These are phyloP conservation scores for Blastomyces parvus DNA, from an alignment of 2,329 filamentous ascomycete species.

Conservation along the genomic window DNA sequence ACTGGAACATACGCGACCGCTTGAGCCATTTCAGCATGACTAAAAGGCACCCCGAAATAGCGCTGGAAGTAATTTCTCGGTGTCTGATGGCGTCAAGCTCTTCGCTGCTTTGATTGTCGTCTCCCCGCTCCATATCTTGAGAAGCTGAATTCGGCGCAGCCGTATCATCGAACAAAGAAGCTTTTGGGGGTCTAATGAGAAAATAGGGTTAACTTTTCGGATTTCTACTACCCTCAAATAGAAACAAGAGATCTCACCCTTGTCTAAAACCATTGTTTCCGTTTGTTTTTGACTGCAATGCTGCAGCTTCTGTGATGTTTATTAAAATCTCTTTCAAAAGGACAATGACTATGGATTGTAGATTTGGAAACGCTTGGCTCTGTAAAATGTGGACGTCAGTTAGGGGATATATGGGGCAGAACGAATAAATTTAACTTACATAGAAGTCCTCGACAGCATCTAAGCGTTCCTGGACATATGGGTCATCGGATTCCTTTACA, in stretches of 20 bases:
- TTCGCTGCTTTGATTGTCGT: constrained; percentile 37
- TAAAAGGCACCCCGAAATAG: constrained; percentile 78
- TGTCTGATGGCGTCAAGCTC: constrained; percentile 73
- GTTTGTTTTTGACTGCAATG: constrained; percentile 44
- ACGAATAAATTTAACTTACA: constrained; percentile 45
- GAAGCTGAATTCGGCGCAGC: neutral
- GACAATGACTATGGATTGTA: constrained; percentile 90
- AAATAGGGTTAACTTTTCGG: neutral
- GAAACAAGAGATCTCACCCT: constrained; percentile 35
- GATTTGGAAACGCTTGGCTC: constrained; percentile 66
- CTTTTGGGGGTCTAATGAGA: neutral
- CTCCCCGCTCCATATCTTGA: constrained; percentile 1
- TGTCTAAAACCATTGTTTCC: constrained; percentile 38
- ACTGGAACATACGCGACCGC: constrained; percentile 62
- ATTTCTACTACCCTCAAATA: neutral
- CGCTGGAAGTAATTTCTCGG: constrained; percentile 82
- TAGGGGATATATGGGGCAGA: neutral
- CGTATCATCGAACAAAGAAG: neutral
- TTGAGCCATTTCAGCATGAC: constrained; percentile 95
- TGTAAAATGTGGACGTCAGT: constrained; percentile 28
- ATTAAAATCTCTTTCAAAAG: constrained; percentile 78
- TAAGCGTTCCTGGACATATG: constrained; percentile 47
- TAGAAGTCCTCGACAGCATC: constrained; percentile 75
- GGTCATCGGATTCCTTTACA: constrained; percentile 27
- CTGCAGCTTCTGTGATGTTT: constrained; percentile 77